phyloP scores from a whole-genome alignment of 768 basidiomycete genomes.

The Rhodotorula kratochvilovae region DNA sequence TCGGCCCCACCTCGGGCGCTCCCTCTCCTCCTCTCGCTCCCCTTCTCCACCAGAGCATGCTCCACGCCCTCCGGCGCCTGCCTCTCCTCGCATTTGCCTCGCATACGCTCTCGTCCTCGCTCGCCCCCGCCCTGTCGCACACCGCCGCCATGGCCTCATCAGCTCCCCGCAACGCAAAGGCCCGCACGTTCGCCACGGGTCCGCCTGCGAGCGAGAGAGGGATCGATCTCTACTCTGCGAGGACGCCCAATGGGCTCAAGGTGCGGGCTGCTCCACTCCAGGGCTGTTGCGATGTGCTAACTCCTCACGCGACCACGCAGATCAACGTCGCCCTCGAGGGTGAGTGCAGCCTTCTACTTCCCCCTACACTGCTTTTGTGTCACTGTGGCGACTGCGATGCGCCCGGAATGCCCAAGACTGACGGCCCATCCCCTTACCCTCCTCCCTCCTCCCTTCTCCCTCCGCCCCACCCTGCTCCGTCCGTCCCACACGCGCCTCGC shows the following conservation, averaged over 20 bases:
- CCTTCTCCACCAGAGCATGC: not conserved
- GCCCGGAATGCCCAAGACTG: too few species aligned
- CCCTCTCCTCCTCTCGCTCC: not conserved
- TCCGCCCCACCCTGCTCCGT: not conserved
- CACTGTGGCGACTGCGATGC: too few species aligned
- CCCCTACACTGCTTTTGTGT: not conserved
- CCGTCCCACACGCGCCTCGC: too few species aligned
- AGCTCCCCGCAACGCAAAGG: not conserved
- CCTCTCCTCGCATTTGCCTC: not conserved
- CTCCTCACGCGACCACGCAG: not conserved
- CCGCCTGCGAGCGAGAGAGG: conserved; percentile 5
- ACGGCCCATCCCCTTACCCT: too few species aligned
- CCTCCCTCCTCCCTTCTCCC: not conserved
- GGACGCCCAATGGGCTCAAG: conserved; percentile 29
- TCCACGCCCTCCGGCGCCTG: not conserved
- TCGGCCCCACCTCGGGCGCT: not conserved
- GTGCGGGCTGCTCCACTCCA: not conserved
- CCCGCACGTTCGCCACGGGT: not conserved
- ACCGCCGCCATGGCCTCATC: not conserved
- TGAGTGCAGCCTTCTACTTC: not conserved
- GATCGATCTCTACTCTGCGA: conserved; percentile 11
- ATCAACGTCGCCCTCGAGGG: conserved; percentile 30
- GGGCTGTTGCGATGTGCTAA: not conserved
- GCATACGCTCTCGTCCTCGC: not conserved
- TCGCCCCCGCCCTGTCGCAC: not conserved